Conservation (phyloP, 179 eudicot genomes). For the Beta corolliflora region DNA sequence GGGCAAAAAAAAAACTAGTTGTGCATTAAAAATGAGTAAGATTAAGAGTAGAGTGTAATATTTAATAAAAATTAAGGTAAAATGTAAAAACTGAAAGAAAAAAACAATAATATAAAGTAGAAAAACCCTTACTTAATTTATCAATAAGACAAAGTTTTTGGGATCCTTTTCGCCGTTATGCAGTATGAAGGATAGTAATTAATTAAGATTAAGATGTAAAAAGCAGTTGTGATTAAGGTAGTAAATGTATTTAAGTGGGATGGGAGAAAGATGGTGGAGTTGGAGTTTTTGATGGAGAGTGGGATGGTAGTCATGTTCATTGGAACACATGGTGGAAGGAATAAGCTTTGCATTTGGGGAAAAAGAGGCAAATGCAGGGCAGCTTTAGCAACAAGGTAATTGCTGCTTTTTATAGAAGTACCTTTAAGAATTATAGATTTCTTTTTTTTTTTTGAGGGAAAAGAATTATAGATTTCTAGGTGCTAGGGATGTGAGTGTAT, state of each 20-base stretch:
- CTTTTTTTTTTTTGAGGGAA: too few relatives aligned
- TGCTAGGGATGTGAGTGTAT: too few relatives aligned
- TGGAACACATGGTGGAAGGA: background rate
- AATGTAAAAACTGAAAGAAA: too few relatives aligned
- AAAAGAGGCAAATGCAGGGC: background rate
- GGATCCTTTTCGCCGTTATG: background rate
- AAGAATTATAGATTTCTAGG: too few relatives aligned
- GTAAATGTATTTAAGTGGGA: background rate
- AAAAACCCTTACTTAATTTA: background rate
- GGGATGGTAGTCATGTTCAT: background rate
- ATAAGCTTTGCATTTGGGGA: slow-evolving; percentile 1
- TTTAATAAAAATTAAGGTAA: too few relatives aligned
- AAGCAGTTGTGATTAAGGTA: background rate
- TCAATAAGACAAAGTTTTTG: background rate
- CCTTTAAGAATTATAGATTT: background rate
- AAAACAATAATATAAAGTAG: too few relatives aligned
- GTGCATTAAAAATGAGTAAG: too few relatives aligned
- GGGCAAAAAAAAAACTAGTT: too few relatives aligned
- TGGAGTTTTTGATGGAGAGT: background rate
- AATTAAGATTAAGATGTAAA: background rate
- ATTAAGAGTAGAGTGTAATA: too few relatives aligned
- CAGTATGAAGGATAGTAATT: background rate
- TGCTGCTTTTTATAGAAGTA: background rate
- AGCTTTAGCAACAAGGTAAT: slow-evolving; percentile 21
- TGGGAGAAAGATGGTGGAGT: background rate